These are phyloP conservation scores for Platismatia glauca DNA, from an alignment of 495 filamentous ascomycete species.

Conservation along the genomic window DNA sequence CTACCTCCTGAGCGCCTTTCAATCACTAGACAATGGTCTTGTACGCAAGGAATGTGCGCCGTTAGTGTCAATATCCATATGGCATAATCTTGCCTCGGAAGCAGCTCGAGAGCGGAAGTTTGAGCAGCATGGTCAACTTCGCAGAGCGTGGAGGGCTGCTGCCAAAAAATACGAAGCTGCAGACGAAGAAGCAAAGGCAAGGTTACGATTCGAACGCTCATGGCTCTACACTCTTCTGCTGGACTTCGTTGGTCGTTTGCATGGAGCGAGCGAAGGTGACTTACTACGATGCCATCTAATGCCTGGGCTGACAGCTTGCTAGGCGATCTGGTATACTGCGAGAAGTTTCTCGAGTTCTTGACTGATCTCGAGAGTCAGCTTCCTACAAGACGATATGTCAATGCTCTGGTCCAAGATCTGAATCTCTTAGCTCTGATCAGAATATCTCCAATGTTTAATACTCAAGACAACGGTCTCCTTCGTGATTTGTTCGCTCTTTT, in stretches of 20 bases:
- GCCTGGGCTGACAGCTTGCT: slow-evolving; percentile 6
- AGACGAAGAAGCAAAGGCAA: slow-evolving; percentile 68
- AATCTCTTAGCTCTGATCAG: slow-evolving; percentile 76
- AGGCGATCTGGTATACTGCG: slow-evolving; percentile 76
- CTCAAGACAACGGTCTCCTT: slow-evolving; percentile 64
- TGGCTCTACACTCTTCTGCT: slow-evolving; percentile 86
- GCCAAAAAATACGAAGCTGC: slow-evolving; percentile 79
- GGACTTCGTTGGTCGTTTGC: slow-evolving; percentile 70
- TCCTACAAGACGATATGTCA: slow-evolving; percentile 89
- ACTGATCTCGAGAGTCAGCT: slow-evolving; percentile 88
- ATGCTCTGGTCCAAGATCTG: slow-evolving; percentile 81
- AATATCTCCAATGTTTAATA: slow-evolving; percentile 68
- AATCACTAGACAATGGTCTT: slow-evolving; percentile 81
- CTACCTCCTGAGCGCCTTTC: slow-evolving; percentile 85
- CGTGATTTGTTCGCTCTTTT: slow-evolving; percentile 74
- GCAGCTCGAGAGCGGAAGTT: slow-evolving; percentile 57
- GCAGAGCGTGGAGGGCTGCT: slow-evolving; percentile 85
- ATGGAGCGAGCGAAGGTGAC: slow-evolving; percentile 41
- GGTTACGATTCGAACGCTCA: slow-evolving; percentile 80
- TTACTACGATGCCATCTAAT: not conserved
- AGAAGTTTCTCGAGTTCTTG: slow-evolving; percentile 84
- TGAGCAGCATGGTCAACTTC: slow-evolving; percentile 57
- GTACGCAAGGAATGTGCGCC: slow-evolving; percentile 94
- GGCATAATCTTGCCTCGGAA: slow-evolving; percentile 81
- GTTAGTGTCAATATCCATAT: slow-evolving; percentile 87